A percentile compares a stretch with the other conserved stretches of the same genome.
These are phyloP conservation scores for Cadophora luteo-olivacea DNA, from an alignment of 2,329 filamentous ascomycete species.

Conservation along the genomic window DNA sequence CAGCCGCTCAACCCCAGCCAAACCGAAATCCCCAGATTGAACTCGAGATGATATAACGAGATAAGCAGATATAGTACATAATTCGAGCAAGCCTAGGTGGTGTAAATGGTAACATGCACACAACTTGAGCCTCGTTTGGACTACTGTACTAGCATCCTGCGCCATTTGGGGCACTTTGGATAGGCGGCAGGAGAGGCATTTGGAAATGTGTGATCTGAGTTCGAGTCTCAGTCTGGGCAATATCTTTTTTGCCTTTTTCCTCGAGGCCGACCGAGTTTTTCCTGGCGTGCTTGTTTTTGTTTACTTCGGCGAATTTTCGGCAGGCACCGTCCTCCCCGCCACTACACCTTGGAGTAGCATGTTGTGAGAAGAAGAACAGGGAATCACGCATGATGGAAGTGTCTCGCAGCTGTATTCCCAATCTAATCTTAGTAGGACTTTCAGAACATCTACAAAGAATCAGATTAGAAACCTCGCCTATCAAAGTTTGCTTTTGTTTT, in stretches of 20 bases:
- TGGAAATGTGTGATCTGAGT: conserved; percentile 13
- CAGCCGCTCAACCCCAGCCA: background rate
- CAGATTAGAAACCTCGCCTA: no score
- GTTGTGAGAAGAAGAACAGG: no score
- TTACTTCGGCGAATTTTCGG: background rate
- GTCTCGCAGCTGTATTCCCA: no score
- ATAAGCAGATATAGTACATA: background rate
- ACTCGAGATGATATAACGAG: background rate
- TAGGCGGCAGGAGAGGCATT: conserved; percentile 14
- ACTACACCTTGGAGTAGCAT: no score
- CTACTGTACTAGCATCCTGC: background rate
- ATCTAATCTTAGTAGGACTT: no score
- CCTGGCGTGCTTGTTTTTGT: background rate
- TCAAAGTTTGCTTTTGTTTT: no score
- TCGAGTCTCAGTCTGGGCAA: background rate
- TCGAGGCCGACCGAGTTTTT: no score
- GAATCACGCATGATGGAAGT: no score
- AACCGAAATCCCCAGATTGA: background rate
- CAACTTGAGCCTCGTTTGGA: conserved; percentile 6
- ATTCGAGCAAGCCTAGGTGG: background rate
- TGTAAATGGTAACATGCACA: background rate
- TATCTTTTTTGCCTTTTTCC: background rate
- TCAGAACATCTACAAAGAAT: no score
- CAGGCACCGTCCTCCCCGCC: no score
- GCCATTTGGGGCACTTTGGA: conserved; percentile 14